A percentile compares a stretch with the other conserved stretches of the same genome.
Conservation (phyloP, 2,329 filamentous ascomycete genomes). For the Curvularia sp. region DNA sequence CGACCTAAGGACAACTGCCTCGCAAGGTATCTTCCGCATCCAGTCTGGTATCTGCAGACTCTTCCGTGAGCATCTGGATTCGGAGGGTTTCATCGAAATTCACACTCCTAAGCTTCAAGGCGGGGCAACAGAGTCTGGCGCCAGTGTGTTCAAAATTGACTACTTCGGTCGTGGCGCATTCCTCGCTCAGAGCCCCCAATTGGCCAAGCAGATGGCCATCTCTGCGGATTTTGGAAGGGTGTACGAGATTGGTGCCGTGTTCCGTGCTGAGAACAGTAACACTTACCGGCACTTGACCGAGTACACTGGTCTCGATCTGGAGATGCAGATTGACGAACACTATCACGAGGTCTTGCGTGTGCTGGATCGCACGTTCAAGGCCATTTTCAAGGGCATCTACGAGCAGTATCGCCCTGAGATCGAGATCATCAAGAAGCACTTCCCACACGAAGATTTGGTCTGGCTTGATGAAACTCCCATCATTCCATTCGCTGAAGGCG, state of each 20-base stretch:
- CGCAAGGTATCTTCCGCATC: conserved; percentile 86
- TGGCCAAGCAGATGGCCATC: conserved; percentile 92
- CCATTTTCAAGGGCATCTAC: conserved; percentile 76
- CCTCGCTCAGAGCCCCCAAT: conserved; percentile 87
- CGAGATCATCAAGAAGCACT: conserved; percentile 79
- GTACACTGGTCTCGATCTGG: conserved; percentile 89
- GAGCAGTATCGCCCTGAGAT: conserved; percentile 73
- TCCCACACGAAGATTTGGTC: conserved; percentile 84
- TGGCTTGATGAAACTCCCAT: conserved; percentile 87
- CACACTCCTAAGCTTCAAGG: conserved; percentile 93
- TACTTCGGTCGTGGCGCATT: conserved; percentile 90
- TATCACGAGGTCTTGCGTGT: conserved; percentile 86
- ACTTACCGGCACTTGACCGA: conserved; percentile 94
- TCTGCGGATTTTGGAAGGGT: conserved; percentile 88
- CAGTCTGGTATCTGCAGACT: conserved; percentile 80
- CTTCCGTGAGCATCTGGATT: conserved; percentile 79
- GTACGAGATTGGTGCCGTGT: conserved; percentile 88
- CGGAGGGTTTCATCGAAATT: conserved; percentile 85
- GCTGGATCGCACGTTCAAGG: conserved; percentile 81
- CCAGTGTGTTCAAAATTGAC: conserved; percentile 88
- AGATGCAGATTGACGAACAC: conserved; percentile 88
- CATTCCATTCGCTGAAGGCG: conserved; percentile 78
- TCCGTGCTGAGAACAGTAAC: conserved; percentile 94
- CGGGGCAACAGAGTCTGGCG: conserved; percentile 86
- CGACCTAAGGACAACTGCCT: conserved; percentile 83